phyloP scores from a whole-genome alignment of 768 basidiomycete genomes.

The Leccinum imitatum region DNA sequence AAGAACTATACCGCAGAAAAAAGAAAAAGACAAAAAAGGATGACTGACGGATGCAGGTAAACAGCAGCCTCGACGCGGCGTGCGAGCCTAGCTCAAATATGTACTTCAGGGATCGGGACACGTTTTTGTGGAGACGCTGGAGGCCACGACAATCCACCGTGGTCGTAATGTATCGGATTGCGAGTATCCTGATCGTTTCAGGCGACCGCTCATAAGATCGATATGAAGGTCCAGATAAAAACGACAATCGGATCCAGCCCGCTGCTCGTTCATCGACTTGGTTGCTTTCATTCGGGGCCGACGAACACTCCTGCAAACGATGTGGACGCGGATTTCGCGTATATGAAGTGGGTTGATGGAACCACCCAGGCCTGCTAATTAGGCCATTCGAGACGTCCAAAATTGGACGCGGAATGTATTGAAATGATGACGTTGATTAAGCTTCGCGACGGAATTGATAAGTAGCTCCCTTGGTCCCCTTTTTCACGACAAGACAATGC shows the following conservation, averaged over 20 bases:
- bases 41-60: not conserved
- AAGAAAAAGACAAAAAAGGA: not conserved
- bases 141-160: conserved; percentile 24
- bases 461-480: conserved; percentile 6
- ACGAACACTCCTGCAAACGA: not conserved
- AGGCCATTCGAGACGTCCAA: not conserved
- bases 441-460: conserved; percentile 19
- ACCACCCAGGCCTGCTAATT: not conserved
- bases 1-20: conserved; percentile 1
- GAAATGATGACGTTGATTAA: conserved; percentile 20
- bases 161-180: conserved; percentile 16
- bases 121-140: conserved; percentile 24
- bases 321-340: not conserved
- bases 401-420: conserved; percentile 6
- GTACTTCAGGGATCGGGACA: conserved; percentile 25
- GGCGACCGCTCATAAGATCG: conserved; percentile 11
- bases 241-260: not conserved
- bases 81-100: conserved; percentile 19
- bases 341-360: not conserved
- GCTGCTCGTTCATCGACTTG: not conserved
- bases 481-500: conserved; percentile 21
- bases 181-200: conserved; percentile 9
- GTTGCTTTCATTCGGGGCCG: not conserved
- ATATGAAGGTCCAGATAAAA: conserved; percentile 8
- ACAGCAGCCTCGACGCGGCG: conserved; percentile 2